Percentiles rank a stretch among this genome's conserved stretches.
Conservation (phyloP, 108 stramenopile species). For the Epithemia pelagica region DNA sequence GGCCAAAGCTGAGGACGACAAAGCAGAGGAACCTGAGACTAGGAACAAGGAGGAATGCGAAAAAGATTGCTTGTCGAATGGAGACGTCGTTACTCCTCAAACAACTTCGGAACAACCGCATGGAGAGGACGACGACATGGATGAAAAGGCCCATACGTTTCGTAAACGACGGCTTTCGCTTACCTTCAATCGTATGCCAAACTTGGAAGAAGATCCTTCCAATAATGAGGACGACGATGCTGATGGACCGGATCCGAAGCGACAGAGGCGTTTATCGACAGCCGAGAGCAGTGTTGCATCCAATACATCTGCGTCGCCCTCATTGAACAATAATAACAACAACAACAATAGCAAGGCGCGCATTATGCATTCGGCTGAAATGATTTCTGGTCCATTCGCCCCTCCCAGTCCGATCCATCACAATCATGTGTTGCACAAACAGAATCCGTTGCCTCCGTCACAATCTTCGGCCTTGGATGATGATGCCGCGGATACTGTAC, state of each 20-base stretch:
- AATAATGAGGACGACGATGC: slow-evolving; percentile 3
- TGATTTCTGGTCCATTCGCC: slow-evolving; percentile 22
- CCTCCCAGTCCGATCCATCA: slow-evolving; percentile 28
- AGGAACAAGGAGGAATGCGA: background rate
- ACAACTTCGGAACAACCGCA: background rate
- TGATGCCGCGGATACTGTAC: background rate
- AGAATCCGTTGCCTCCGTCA: slow-evolving; percentile 17
- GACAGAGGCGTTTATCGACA: slow-evolving; percentile 17
- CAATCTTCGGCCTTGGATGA: background rate
- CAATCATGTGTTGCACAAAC: slow-evolving; percentile 19
- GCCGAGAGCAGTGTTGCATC: slow-evolving; percentile 7
- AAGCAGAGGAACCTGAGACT: background rate
- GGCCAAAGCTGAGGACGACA: background rate
- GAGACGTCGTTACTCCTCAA: background rate
- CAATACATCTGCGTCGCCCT: background rate
- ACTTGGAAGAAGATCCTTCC: background rate
- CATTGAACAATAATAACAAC: background rate
- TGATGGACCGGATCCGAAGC: slow-evolving; percentile 2
- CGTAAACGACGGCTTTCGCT: slow-evolving; percentile 69
- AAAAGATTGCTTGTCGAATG: background rate
- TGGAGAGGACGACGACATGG: slow-evolving; percentile 7
- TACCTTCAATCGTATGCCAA: slow-evolving; percentile 23
- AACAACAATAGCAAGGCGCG: slow-evolving; percentile 8
- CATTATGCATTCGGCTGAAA: slow-evolving; percentile 53
- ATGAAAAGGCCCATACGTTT: slow-evolving; percentile 58